Base-by-base conservation (phyloP, 2,329 filamentous ascomycete species). In the Botryotinia calthae region DNA sequence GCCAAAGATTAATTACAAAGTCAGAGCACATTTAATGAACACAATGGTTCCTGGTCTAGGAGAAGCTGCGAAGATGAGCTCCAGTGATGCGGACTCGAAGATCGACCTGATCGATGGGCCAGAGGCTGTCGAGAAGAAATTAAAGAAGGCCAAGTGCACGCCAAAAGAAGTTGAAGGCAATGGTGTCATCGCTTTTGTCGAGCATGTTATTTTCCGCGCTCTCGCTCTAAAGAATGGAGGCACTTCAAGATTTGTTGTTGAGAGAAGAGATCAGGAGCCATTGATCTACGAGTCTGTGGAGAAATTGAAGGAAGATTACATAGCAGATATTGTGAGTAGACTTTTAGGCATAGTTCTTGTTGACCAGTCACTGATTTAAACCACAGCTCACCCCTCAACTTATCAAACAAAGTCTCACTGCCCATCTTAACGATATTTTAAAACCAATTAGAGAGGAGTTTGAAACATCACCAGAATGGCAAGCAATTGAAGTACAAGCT, bases 11-110 rank as follows among this genome's bases (percentile, higher is more conserved):
- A 94, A 94, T 68, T 98, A 97, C 86, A 89, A 89, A 77, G 80
- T 83, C 83, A 83, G 93, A 79, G 86, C 92, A 79, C 90, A 93
- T 82, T 79, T 94, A 72, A 91, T 94, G 86, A 94, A 94, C 82
- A 90, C 93, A 31, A 97, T 98, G 92, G 92, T 98, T 28, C 91
- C 95, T 0, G 95, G 96, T 56, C 85, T 98, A 18, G 86, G 87
- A 76, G 91, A 89, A 75, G 89, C 93, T 54, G 91, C 89, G 75
- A 98, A 98, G 86, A 97, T 97, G 94, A 91, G 88, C 79, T 88
- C 90, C n/a, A 91, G 89, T 78, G 89, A 91, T 74, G 83, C 63
- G 51, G 73, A 74, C 73, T 72, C 70, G 8, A 74, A 74, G 28
- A 74, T 74, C 14, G 72, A 73, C 40, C 37, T 73, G 7, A 28